These are phyloP conservation scores for Zelopaecilomyces penicillatus DNA, from an alignment of 2,329 filamentous ascomycete species.

Conservation along the genomic window DNA sequence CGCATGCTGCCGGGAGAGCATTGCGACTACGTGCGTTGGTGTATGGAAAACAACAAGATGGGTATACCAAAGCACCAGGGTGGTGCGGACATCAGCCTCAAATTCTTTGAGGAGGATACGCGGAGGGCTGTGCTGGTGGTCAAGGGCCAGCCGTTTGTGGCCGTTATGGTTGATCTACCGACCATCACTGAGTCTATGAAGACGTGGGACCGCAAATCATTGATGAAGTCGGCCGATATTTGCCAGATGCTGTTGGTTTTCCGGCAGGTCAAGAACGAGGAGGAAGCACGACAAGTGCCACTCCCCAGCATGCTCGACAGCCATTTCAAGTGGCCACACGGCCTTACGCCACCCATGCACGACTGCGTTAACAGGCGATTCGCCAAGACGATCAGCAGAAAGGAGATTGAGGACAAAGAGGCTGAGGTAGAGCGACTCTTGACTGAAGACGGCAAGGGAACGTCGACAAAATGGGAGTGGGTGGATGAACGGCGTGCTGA, in stretches of 20 bases:
- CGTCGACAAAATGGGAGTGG: conserved; percentile 55
- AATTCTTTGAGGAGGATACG: conserved; percentile 67
- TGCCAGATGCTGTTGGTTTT: conserved; percentile 83
- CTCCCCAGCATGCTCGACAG: conserved; percentile 63
- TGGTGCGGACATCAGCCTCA: conserved; percentile 70
- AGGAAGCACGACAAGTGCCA: conserved; percentile 57
- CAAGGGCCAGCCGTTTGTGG: conserved; percentile 63
- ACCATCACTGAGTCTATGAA: conserved; percentile 89
- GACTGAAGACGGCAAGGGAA: conserved; percentile 55
- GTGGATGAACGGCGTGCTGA: conserved; percentile 42
- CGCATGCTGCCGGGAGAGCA: conserved; percentile 83
- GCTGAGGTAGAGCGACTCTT: conserved; percentile 68
- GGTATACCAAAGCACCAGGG: conserved; percentile 55
- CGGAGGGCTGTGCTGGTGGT: conserved; percentile 66
- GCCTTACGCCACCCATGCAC: conserved; percentile 80
- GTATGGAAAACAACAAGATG: conserved; percentile 69
- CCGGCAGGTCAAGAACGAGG: conserved; percentile 55
- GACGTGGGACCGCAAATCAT: conserved; percentile 80
- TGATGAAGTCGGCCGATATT: conserved; percentile 83
- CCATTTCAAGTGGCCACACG: conserved; percentile 71
- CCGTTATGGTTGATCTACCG: conserved; percentile 72
- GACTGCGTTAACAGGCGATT: conserved; percentile 77
- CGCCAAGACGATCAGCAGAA: conserved; percentile 71
- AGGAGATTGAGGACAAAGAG: conserved; percentile 80
- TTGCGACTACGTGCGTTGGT: conserved; percentile 70